Evolutionary conservation across 2,329 filamentous ascomycete genomes (phyloP).

Genomic region (Xylariales sp.): DNA sequence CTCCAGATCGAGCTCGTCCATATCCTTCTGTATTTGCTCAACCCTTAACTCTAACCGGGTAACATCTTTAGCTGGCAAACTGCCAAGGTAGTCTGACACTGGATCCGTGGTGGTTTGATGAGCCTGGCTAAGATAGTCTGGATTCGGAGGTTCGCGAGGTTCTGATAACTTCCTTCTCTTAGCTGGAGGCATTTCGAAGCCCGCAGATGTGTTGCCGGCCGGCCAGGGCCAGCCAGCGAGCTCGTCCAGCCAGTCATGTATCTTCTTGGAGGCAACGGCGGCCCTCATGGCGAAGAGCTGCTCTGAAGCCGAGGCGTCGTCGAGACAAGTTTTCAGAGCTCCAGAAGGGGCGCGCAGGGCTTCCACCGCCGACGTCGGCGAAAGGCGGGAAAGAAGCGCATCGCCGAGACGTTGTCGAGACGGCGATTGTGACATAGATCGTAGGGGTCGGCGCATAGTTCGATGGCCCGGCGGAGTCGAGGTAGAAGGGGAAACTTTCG

Average conservation of each 20-base stretch:
- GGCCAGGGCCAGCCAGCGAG: conserved; percentile 58
- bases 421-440: conserved; percentile 38
- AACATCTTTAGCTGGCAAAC: conserved; percentile 61
- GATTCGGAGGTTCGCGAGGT: conserved; percentile 13
- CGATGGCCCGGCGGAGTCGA: conserved; percentile 31
- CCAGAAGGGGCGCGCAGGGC: conserved; percentile 52
- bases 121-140: too few species aligned
- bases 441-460: conserved; percentile 33
- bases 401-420: conserved; percentile 42
- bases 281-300: conserved; percentile 67
- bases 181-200: conserved; percentile 46
- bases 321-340: conserved; percentile 53
- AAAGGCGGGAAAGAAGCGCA: conserved; percentile 57
- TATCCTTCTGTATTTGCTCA: conserved; percentile 64
- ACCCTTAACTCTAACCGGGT: conserved; percentile 66
- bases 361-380: conserved; percentile 56
- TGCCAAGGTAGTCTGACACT: conserved; percentile 57
- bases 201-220: conserved; percentile 39
- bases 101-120: conserved; percentile 4
- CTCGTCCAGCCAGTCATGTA: conserved; percentile 73
- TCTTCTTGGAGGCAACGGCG: conserved; percentile 64
- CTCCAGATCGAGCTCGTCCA: conserved; percentile 71
- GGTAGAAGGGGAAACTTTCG: conserved; percentile 18
- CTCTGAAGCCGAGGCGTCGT: conserved; percentile 58
- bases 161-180: conserved; percentile 35